Base-by-base conservation (phyloP, 768 basidiomycete species). In the Asterophora parasitica region DNA sequence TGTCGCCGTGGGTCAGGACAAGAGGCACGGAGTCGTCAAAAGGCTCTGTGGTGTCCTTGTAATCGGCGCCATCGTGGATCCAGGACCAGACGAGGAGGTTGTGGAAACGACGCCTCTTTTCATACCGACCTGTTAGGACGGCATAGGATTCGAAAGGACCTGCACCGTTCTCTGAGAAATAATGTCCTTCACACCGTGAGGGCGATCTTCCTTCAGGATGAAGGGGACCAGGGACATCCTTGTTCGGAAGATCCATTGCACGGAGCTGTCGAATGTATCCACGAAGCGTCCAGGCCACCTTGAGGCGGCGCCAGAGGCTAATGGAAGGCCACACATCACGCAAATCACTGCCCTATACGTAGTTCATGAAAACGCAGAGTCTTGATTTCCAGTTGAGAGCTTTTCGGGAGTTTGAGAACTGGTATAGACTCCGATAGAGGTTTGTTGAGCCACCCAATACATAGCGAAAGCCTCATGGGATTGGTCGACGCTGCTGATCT, bases 111-210 rank as follows among this genome's bases (percentile, higher is more conserved):
- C 42, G 17, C 50, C 38, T 16, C 50, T 42, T 31, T 30, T 59
- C 51, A 48, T 51, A 65, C 59, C 61, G 62, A 1, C 46, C 50
- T 2, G 58, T 42, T 46, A 65, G 50, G 7, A 58, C 63, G 5
- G 41, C 39, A 42, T 65, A 65, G 1, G 65, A 56, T 4, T 40
- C 20, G 43, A 65, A 67, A 7, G 65, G 65, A 13, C 65, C 65
- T 8, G 52, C 58, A 31, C 61, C 63, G 26, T 48, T 48, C 30
- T 58, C 58, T 2, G 57, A 49, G 38, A 63, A 63, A 51, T 49
- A 41, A 30, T 49, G 37, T 12, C 57, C 52, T 15, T 39, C 16
- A 32, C 57, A 58, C 6, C 23, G 23, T 20, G 4, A 7, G 9
- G 49, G 37, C 10, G 58, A 38, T 11, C 32, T 33, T 7, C 55